Evolutionary conservation across 768 basidiomycete species (phyloP).

Genomic region (Dentipellis fragilis): DNA sequence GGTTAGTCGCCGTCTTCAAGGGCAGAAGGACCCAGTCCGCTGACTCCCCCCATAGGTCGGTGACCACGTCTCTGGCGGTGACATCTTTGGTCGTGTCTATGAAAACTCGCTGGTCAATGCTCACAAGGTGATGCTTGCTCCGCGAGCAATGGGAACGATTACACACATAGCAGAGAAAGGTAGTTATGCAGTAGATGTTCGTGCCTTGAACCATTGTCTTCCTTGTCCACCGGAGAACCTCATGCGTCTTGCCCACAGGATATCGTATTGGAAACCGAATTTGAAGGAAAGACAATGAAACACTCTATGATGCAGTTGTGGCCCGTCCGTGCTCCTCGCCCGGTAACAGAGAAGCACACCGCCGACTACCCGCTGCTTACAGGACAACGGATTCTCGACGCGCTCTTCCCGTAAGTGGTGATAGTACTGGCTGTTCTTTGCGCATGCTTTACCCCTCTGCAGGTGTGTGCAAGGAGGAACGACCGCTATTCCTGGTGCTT

Average conservation of each 20-base stretch:
- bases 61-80: slow-evolving; percentile 95
- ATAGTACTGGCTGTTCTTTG: background rate
- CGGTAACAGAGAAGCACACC: slow-evolving; percentile 90
- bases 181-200: slow-evolving; percentile 81
- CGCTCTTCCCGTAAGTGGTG: slow-evolving; percentile 78
- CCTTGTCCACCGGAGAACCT: too few species aligned
- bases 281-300: slow-evolving; percentile 86
- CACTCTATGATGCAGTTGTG: slow-evolving; percentile 98
- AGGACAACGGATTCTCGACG: slow-evolving; percentile 94
- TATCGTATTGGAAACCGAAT: slow-evolving; percentile 93
- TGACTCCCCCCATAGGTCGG: slow-evolving; percentile 51
- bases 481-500: slow-evolving; percentile 96
- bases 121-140: slow-evolving; percentile 95
- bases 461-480: slow-evolving; percentile 96
- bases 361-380: slow-evolving; percentile 89
- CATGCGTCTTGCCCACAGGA: slow-evolving; percentile 41
- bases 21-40: background rate
- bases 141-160: slow-evolving; percentile 90
- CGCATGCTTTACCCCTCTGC: slow-evolving; percentile 1
- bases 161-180: slow-evolving; percentile 91
- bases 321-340: slow-evolving; percentile 97
- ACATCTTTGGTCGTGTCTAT: slow-evolving; percentile 90
- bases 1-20: slow-evolving; percentile 26
- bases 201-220: background rate
- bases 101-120: slow-evolving; percentile 96